These are phyloP conservation scores for Microthlaspi erraticum DNA, from an alignment of 345 rosid genomes.

Conservation along the genomic window DNA sequence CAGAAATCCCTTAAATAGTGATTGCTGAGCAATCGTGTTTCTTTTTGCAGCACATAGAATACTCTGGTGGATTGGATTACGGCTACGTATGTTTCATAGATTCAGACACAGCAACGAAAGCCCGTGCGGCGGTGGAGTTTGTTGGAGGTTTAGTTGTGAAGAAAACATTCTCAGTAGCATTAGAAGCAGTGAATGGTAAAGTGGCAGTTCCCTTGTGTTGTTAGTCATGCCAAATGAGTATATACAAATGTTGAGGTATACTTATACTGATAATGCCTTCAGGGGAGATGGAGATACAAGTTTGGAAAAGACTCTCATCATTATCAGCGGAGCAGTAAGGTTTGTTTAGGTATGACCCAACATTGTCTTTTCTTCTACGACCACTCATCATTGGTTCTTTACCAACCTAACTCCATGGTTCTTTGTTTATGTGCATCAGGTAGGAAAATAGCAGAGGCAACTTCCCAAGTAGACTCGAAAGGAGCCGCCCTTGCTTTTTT, in stretches of 20 bases:
- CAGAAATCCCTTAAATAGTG: not conserved
- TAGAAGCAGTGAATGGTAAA: conserved; percentile 61
- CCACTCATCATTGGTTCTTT: conserved; percentile 2
- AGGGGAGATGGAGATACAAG: conserved; percentile 38
- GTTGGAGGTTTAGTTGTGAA: conserved; percentile 51
- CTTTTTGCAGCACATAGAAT: conserved; percentile 49
- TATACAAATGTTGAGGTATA: not conserved
- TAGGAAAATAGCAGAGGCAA: conserved; percentile 18
- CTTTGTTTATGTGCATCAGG: conserved; percentile 30
- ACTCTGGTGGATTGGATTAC: conserved; percentile 49
- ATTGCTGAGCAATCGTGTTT: not conserved
- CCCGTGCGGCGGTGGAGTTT: conserved; percentile 56
- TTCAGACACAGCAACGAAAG: conserved; percentile 57
- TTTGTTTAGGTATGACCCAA: conserved; percentile 31
- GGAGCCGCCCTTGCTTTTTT: no score
- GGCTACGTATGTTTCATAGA: conserved; percentile 53
- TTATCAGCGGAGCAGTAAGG: conserved; percentile 20
- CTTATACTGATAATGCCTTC: conserved; percentile 31
- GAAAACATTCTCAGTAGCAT: conserved; percentile 47
- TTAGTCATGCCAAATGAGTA: conserved; percentile 10
- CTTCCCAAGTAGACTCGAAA: conserved; percentile 15
- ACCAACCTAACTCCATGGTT: conserved; percentile 10
- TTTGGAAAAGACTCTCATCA: conserved; percentile 38
- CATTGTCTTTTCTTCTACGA: not conserved
- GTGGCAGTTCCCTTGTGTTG: not conserved